phyloP scores from a whole-genome alignment of 108 stramenopile species.

The Phaeodactylum tricornutum region DNA sequence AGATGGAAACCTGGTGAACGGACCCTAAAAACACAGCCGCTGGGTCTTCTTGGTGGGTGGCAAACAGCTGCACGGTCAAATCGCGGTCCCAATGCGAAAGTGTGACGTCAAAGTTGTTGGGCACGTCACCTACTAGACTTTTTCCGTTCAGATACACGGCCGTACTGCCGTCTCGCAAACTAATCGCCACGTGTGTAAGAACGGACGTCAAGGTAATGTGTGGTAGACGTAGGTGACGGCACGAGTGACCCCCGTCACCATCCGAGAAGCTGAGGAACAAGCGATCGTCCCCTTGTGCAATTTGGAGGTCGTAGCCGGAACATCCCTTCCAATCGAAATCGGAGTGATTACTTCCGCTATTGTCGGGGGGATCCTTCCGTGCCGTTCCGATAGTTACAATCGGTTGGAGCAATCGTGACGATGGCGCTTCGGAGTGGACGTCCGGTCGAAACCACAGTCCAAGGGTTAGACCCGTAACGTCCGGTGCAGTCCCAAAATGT shows the following conservation, averaged over 20 bases:
- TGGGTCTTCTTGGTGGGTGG: not conserved
- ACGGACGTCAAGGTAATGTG: not conserved
- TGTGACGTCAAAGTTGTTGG: not conserved
- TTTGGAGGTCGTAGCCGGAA: conserved; percentile 2
- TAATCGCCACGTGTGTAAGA: not conserved
- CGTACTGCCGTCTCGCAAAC: not conserved
- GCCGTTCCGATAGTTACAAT: no score
- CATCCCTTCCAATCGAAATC: no score
- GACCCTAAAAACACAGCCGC: not conserved
- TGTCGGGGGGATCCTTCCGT: no score
- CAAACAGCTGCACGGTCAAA: not conserved
- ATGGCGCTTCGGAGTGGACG: no score
- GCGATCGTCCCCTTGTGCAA: not conserved
- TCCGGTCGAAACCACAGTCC: no score
- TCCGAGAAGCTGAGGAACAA: not conserved
- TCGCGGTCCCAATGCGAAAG: not conserved
- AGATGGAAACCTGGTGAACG: not conserved
- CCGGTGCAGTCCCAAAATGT: no score
- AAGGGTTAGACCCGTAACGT: no score
- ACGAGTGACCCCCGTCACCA: not conserved
- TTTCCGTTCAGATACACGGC: not conserved
- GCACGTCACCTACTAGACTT: not conserved
- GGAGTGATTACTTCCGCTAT: no score
- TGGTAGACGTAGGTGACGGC: not conserved
- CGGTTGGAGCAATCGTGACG: no score